Evolutionary conservation across 2,329 filamentous ascomycete species (phyloP).

Genomic region (Fusarium verrucosum): DNA sequence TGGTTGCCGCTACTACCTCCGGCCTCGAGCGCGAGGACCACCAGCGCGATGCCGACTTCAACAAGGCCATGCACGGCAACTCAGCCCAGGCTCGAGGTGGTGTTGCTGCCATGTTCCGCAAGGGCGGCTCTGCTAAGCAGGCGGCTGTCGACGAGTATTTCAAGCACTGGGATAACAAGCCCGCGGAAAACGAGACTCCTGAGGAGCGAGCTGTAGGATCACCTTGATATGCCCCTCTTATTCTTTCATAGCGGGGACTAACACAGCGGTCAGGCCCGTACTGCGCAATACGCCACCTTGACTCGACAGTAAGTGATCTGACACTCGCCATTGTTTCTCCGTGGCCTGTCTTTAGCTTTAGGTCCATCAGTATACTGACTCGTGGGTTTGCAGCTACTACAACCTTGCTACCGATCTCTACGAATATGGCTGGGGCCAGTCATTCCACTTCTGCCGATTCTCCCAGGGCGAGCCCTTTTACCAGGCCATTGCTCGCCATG

Average conservation of each 20-base stretch:
- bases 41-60: constrained; percentile 87
- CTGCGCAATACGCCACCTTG: constrained; percentile 89
- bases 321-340: neutral
- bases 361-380: constrained; percentile 32
- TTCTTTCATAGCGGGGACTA: constrained; percentile 31
- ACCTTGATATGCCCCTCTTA: constrained; percentile 26
- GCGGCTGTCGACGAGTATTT: constrained; percentile 91
- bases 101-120: constrained; percentile 84
- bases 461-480: constrained; percentile 85
- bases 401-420: constrained; percentile 96
- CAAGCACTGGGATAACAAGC: constrained; percentile 95
- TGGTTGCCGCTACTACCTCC: constrained; percentile 53
- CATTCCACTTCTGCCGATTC: constrained; percentile 98
- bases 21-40: constrained; percentile 84
- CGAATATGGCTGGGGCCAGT: constrained; percentile 96
- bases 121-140: constrained; percentile 79
- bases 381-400: constrained; percentile 74
- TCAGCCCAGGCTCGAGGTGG: constrained; percentile 76
- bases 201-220: constrained; percentile 77
- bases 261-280: constrained; percentile 67
- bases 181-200: constrained; percentile 79
- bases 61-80: constrained; percentile 82
- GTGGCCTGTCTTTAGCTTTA: neutral
- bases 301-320: constrained; percentile 79
- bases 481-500: constrained; percentile 93